phyloP scores from a whole-genome alignment of 305 asterid species.

The Withania somnifera region DNA sequence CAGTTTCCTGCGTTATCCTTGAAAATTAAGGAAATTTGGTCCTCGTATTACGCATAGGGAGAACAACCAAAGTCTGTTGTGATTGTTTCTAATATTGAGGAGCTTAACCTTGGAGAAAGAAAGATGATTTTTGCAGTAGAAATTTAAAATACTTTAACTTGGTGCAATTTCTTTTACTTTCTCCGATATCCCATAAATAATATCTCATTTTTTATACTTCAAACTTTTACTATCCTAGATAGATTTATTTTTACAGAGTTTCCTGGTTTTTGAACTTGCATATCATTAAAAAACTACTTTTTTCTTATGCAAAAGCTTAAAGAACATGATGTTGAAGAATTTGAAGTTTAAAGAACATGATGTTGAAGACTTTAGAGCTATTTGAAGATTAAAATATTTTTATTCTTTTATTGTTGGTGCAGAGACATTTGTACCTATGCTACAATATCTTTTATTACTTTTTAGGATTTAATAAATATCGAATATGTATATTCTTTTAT shows the following conservation, averaged over 20 bases:
- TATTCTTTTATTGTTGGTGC: too few relatives aligned
- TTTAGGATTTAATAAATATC: too few relatives aligned
- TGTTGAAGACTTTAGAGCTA: background rate
- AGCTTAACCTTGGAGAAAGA: background rate
- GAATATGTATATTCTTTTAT: too few relatives aligned
- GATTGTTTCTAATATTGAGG: background rate
- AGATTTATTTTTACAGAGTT: background rate
- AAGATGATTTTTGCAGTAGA: background rate
- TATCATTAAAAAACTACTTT: background rate
- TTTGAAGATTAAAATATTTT: background rate
- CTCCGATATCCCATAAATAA: background rate
- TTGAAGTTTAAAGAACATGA: background rate
- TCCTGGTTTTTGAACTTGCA: background rate
- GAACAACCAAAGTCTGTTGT: background rate
- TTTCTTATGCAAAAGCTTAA: slow-evolving; percentile 49
- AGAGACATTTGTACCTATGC: too few relatives aligned
- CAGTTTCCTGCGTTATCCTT: background rate
- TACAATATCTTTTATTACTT: too few relatives aligned
- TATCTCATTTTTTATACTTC: slow-evolving; percentile 2
- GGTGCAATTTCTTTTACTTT: background rate
- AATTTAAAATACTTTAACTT: background rate
- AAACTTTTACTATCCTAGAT: background rate
- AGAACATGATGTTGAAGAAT: too few relatives aligned
- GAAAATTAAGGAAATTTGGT: background rate
- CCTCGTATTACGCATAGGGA: background rate